Evolutionary conservation across 2,329 filamentous ascomycete genomes (phyloP), one percentile per base, ranked within the genome.

Genomic region (Aspergillus caelatus): DNA sequence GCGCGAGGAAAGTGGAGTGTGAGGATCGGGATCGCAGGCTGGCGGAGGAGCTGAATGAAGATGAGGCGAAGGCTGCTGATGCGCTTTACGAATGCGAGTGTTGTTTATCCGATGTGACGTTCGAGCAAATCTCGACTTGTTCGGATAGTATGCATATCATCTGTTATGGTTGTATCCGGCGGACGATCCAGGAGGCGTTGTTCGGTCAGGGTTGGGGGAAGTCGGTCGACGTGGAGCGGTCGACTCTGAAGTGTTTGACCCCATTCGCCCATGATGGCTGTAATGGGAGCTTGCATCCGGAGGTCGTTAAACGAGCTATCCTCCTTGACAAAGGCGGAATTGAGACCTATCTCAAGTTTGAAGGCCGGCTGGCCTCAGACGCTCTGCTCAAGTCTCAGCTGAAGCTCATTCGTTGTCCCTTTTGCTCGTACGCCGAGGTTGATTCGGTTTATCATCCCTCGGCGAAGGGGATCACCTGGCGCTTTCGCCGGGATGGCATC

Each of bases 191-290:
- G 57, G 94, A 98, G 75, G 93, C 94, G 2, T 82, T 98, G 0
- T 98, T 96, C 74, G 95, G 95, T 0, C 95, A 98, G 76, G 92
- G 92, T 58, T 97, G 94, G 92, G 86, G 88, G 57, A 89, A 91
- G 63, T 95, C 88, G 71, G 90, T 97, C 70, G 86, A 95, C 73
- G 78, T 87, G 32, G 84, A 88, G 63, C 87, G 84, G 43, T 91
- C 91, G 43, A 93, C 92, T 0, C 83, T 98, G 60, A 88, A 87
- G 65, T 98, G 95, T 74, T 85, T 96, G n/a, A 92, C 94, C 1
- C 89, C 92, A 0, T 85, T 89, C 57, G 82, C 86, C 0, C 80
- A 84, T 52, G 88, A 87, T n/a, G 80, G 79, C 4, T 98, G 95
- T 70, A 74, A 84, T 16, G 93, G 93, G n/a, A 86, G 85, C 71